phyloP scores from a whole-genome alignment of 2,329 filamentous ascomycete genomes.

The Ampelomyces quisqualis region DNA sequence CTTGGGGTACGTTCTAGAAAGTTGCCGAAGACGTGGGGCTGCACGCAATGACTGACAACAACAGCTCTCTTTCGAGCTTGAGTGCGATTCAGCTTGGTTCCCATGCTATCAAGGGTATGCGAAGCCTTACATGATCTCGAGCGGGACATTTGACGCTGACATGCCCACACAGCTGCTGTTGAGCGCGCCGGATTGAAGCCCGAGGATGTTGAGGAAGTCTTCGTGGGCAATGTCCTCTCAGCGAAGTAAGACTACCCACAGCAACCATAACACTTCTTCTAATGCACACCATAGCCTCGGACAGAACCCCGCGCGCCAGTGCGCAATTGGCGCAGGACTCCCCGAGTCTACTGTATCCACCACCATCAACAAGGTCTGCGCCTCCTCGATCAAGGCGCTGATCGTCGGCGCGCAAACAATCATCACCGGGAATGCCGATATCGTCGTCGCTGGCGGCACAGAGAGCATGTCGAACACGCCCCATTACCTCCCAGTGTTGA shows the following conservation, averaged over 20 bases:
- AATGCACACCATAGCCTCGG: slow-evolving; percentile 66
- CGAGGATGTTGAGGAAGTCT: slow-evolving; percentile 90
- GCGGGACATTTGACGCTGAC: slow-evolving; percentile 22
- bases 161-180: slow-evolving; percentile 62
- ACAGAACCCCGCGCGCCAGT: slow-evolving; percentile 94
- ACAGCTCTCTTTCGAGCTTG: slow-evolving; percentile 82
- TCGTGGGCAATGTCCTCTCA: slow-evolving; percentile 96
- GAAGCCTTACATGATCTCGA: slow-evolving; percentile 5
- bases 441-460: slow-evolving; percentile 89
- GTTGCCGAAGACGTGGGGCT: slow-evolving; percentile 20
- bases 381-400: slow-evolving; percentile 90
- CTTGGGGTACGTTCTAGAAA: slow-evolving; percentile 67
- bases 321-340: slow-evolving; percentile 85
- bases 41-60: slow-evolving; percentile 17
- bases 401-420: slow-evolving; percentile 95
- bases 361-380: slow-evolving; percentile 98
- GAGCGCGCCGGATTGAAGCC: slow-evolving; percentile 85
- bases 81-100: slow-evolving; percentile 84
- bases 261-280: neutral
- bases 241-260: slow-evolving; percentile 72
- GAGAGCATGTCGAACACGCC: slow-evolving; percentile 99
- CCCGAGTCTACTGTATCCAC: slow-evolving; percentile 78
- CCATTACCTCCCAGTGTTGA: slow-evolving; percentile 88
- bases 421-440: slow-evolving; percentile 89
- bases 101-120: slow-evolving; percentile 84